These are phyloP conservation scores for Triticum dicoccoides DNA, from an alignment of 176 grass and related monocot species.

Conservation along the genomic window DNA sequence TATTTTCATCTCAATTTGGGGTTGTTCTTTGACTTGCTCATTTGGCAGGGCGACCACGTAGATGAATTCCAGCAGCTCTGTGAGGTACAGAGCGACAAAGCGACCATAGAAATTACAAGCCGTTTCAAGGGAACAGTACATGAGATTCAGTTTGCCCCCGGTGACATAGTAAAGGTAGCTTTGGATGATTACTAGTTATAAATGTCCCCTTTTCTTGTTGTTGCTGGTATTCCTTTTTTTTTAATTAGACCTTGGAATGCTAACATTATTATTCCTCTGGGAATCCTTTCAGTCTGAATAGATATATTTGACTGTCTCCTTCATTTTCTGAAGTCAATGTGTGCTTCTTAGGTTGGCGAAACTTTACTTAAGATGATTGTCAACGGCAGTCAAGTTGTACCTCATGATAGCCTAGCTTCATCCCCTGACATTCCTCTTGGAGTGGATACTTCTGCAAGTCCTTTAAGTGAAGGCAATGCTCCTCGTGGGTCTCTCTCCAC, in stretches of 20 bases:
- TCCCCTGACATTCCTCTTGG: conserved; percentile 18
- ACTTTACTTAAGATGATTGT: conserved; percentile 84
- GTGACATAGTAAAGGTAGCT: conserved; percentile 87
- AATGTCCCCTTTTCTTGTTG: not conserved
- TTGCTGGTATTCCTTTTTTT: not conserved
- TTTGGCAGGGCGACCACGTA: conserved; percentile 76
- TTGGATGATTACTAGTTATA: not conserved
- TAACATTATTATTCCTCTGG: not conserved
- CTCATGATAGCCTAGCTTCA: conserved; percentile 37
- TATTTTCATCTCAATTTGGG: not conserved
- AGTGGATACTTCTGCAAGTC: conserved; percentile 25
- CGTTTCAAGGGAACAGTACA: conserved; percentile 88
- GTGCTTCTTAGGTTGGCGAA: conserved; percentile 78
- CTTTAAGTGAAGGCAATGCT: conserved; percentile 21
- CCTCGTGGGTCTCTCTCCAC: conserved; percentile 56
- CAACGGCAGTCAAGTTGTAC: conserved; percentile 43
- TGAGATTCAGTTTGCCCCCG: conserved; percentile 69
- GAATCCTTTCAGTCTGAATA: not conserved
- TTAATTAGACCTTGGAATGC: not conserved
- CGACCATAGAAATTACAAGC: conserved; percentile 97
- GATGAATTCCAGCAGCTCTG: conserved; percentile 90
- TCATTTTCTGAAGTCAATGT: conserved; percentile 19
- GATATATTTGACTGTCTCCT: not conserved
- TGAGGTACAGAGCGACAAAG: conserved; percentile 98
- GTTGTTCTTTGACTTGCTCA: not conserved